phyloP scores from a whole-genome alignment of 257 asterid species.

The Ballota nigra region DNA sequence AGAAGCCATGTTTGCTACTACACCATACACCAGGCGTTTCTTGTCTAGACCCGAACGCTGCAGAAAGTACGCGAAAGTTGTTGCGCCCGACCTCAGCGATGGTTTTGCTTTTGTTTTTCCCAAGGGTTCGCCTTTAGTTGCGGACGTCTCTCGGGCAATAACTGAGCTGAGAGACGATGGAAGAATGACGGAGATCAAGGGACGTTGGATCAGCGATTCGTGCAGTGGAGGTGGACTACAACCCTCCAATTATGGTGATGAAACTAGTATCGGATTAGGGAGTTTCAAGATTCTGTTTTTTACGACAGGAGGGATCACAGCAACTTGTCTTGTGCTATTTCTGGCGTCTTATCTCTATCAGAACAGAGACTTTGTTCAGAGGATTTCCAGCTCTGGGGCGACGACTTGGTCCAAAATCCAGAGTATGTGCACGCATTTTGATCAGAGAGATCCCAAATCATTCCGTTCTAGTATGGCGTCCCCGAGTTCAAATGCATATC shows the following conservation, averaged over 20 bases:
- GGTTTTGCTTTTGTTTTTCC: constrained; percentile 37
- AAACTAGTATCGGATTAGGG: not conserved
- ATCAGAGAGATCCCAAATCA: constrained; percentile 18
- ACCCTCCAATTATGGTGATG: not conserved
- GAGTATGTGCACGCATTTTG: constrained; percentile 30
- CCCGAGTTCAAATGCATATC: not conserved
- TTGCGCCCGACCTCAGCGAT: constrained; percentile 15
- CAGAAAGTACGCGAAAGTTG: constrained; percentile 30
- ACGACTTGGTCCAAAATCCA: constrained; percentile 25
- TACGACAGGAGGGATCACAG: constrained; percentile 28
- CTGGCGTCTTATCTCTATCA: constrained; percentile 27
- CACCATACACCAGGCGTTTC: constrained; percentile 30
- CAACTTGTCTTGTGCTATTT: constrained; percentile 23
- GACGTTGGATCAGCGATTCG: constrained; percentile 11
- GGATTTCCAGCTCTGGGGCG: constrained; percentile 17
- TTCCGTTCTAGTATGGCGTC: not conserved
- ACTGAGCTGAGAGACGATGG: constrained; percentile 25
- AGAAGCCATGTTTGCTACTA: constrained; percentile 23
- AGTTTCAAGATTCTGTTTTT: constrained; percentile 28
- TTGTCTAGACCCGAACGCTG: constrained; percentile 33
- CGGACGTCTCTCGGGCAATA: constrained; percentile 40
- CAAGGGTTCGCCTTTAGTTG: constrained; percentile 41
- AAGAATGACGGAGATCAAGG: constrained; percentile 9
- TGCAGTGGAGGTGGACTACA: not conserved
- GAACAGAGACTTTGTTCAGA: constrained; percentile 26